Evolutionary conservation across 352 stramenopile species (phyloP).

Genomic region (Pythium sp.): DNA sequence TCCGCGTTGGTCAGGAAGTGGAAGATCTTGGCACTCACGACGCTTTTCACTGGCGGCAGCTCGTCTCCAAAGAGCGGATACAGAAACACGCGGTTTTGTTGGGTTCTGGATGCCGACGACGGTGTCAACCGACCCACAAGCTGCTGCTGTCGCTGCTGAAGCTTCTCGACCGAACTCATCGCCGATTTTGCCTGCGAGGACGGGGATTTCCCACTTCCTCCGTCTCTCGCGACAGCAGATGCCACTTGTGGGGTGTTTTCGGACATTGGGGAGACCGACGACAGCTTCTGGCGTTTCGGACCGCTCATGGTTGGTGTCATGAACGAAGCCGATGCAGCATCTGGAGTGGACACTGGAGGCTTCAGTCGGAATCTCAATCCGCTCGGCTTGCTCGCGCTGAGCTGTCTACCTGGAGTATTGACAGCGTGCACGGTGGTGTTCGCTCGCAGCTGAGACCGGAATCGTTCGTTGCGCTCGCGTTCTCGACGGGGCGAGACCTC

Average conservation of each 20-base stretch:
- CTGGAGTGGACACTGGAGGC: constrained; percentile 1
- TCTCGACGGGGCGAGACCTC: constrained; percentile 50
- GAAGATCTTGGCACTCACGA: constrained; percentile 63
- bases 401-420: not conserved
- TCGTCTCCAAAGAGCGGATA: constrained; percentile 68
- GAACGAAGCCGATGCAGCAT: constrained; percentile 6
- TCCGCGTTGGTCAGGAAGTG: constrained; percentile 71
- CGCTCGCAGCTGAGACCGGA: constrained; percentile 43
- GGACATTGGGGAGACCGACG: constrained; percentile 28
- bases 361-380: constrained; percentile 23
- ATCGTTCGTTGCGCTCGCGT: constrained; percentile 46
- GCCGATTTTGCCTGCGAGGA: not conserved
- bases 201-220: not conserved
- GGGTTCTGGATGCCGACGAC: not conserved
- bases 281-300: constrained; percentile 17
- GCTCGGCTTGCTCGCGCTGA: not conserved
- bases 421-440: constrained; percentile 8
- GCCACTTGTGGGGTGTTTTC: constrained; percentile 18
- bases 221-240: not conserved
- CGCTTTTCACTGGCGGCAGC: constrained; percentile 57
- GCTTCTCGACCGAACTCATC: not conserved
- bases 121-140: not conserved
- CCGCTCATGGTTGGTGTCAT: constrained; percentile 11
- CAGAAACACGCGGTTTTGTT: constrained; percentile 43
- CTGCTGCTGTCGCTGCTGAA: not conserved